Percentiles rank a stretch among this genome's conserved stretches.
Evolutionary conservation across 495 filamentous ascomycete genomes (phyloP).

Genomic region (Lepraria neglecta): DNA sequence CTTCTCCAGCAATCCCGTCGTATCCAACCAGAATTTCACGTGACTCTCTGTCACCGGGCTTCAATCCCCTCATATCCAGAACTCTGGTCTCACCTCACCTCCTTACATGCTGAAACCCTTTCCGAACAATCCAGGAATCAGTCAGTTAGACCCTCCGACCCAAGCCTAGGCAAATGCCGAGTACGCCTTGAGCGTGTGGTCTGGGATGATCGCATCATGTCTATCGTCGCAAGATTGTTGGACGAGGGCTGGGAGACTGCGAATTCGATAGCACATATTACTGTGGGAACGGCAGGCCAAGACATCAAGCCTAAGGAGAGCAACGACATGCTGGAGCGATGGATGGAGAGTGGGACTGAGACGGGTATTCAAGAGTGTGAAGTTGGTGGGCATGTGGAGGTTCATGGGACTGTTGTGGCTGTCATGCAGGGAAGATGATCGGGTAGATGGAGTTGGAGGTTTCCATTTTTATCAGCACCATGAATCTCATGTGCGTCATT

Average conservation of each 20-base stretch:
- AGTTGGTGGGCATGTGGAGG: conserved; percentile 40
- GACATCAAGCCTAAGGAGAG: conserved; percentile 87
- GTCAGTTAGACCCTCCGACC: conserved; percentile 24
- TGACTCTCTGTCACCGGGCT: conserved; percentile 84
- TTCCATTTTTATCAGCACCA: too few relatives aligned
- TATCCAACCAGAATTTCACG: conserved; percentile 81
- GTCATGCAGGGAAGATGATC: conserved; percentile 39
- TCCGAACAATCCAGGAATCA: conserved; percentile 29
- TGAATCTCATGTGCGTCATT: background rate
- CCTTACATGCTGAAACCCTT: conserved; percentile 34
- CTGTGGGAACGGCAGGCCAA: conserved; percentile 68
- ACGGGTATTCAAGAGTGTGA: conserved; percentile 46
- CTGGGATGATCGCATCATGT: conserved; percentile 80
- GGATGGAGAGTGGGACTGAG: conserved; percentile 49
- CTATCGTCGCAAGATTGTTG: conserved; percentile 69
- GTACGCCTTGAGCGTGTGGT: conserved; percentile 64
- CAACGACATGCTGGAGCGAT: conserved; percentile 70
- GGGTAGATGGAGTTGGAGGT: too few relatives aligned
- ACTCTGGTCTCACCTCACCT: conserved; percentile 56
- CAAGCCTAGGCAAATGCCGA: conserved; percentile 44
- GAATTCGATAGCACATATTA: conserved; percentile 81
- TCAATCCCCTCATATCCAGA: conserved; percentile 49
- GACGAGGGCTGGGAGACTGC: conserved; percentile 57
- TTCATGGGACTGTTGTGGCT: conserved; percentile 37
- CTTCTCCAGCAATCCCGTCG: conserved; percentile 66